phyloP scores from a whole-genome alignment of 2,329 filamentous ascomycete genomes.

The Sporothrix phasma region DNA sequence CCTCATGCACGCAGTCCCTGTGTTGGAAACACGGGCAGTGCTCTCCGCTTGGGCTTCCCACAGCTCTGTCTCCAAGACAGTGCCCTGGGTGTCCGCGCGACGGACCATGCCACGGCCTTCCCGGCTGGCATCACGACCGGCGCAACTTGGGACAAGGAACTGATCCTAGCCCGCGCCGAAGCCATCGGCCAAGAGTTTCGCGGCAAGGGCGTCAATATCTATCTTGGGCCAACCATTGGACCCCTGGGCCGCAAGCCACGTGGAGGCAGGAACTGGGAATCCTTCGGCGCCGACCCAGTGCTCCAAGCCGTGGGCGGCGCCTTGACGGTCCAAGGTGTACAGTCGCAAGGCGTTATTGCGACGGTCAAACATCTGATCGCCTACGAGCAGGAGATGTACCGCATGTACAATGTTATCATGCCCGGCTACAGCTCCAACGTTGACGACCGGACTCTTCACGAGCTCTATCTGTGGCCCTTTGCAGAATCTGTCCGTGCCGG shows the following conservation, averaged over 20 bases:
- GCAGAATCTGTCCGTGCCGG: constrained; percentile 58
- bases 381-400: constrained; percentile 59
- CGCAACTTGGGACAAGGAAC: constrained; percentile 66
- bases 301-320: constrained; percentile 52
- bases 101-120: constrained; percentile 59
- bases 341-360: constrained; percentile 41
- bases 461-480: constrained; percentile 59
- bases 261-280: constrained; percentile 76
- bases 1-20: constrained; percentile 37
- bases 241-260: constrained; percentile 61
- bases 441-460: constrained; percentile 57
- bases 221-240: constrained; percentile 50
- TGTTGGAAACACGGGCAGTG: constrained; percentile 50
- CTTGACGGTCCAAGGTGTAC: constrained; percentile 51
- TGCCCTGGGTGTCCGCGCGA: constrained; percentile 63
- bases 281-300: constrained; percentile 70
- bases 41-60: constrained; percentile 43
- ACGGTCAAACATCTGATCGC: constrained; percentile 52
- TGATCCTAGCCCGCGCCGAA: constrained; percentile 42
- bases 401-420: constrained; percentile 42
- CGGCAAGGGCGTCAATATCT: constrained; percentile 57
- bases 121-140: constrained; percentile 71
- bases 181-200: constrained; percentile 58
- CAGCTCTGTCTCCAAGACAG: constrained; percentile 72
- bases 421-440: constrained; percentile 46